phyloP scores from a whole-genome alignment of 768 basidiomycete genomes.

The Pisolithus sp. region DNA sequence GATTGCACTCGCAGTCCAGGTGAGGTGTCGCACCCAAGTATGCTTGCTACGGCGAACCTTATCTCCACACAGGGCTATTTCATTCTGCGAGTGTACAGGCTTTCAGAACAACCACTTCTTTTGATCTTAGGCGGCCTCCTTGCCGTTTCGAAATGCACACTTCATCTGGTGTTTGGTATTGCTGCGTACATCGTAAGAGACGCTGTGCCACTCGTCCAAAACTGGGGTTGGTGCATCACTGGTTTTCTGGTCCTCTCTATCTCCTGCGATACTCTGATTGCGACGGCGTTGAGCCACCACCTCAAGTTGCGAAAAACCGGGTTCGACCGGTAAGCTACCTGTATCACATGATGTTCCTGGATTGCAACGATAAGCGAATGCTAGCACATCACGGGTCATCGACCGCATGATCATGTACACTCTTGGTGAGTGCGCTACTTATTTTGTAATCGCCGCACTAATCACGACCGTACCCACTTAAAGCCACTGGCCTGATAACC shows the following conservation, averaged over 20 bases:
- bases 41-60: neutral
- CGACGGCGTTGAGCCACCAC: neutral
- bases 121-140: neutral
- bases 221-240: conserved; percentile 1
- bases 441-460: neutral
- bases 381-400: neutral
- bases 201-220: neutral
- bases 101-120: neutral
- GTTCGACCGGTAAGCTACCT: neutral
- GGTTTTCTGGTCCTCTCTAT: neutral
- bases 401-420: neutral
- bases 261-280: neutral
- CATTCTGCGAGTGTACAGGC: neutral
- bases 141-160: neutral
- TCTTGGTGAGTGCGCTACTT: neutral
- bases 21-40: too few species aligned
- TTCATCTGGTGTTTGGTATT: neutral
- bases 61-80: neutral
- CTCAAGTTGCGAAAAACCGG: neutral
- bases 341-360: neutral
- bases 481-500: neutral
- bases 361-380: neutral
- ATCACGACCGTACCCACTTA: neutral
- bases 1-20: neutral
- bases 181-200: neutral